Percentiles rank a stretch among this genome's conserved stretches.
phyloP scores from a whole-genome alignment of 1,284 basidiomycete genomes.

The Jaminaea rosea region DNA sequence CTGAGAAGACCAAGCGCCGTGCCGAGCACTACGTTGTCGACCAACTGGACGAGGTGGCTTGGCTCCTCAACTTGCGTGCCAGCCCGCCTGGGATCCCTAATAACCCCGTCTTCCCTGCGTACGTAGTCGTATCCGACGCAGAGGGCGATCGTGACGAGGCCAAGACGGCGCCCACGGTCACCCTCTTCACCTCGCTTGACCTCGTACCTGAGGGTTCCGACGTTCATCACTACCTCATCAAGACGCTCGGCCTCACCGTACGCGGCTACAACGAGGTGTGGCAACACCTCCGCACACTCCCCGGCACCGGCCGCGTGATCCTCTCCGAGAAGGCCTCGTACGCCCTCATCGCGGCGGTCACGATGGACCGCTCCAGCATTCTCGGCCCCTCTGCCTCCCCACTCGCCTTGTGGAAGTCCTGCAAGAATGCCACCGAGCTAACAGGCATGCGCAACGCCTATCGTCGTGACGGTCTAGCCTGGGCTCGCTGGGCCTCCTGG shows the following conservation, averaged over 20 bases:
- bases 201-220: slow-evolving; percentile 13
- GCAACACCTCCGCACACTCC: slow-evolving; percentile 11
- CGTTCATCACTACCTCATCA: slow-evolving; percentile 15
- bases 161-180: slow-evolving; percentile 7
- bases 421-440: slow-evolving; percentile 39
- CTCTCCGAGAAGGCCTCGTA: slow-evolving; percentile 26
- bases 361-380: slow-evolving; percentile 10
- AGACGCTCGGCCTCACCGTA: slow-evolving; percentile 16
- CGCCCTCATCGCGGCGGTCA: slow-evolving; percentile 31
- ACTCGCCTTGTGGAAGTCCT: slow-evolving; percentile 33
- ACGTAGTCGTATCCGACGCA: slow-evolving; percentile 17
- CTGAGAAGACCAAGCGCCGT: not conserved
- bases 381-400: slow-evolving; percentile 9
- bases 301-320: slow-evolving; percentile 19
- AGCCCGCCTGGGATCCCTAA: slow-evolving; percentile 36
- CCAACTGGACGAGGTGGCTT: slow-evolving; percentile 39
- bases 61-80: slow-evolving; percentile 41
- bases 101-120: slow-evolving; percentile 39
- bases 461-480: slow-evolving; percentile 39
- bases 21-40: slow-evolving; percentile 23
- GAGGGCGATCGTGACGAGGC: not conserved
- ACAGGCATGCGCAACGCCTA: slow-evolving; percentile 32
- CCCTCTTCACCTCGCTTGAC: slow-evolving; percentile 25
- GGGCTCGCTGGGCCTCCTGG: slow-evolving; percentile 44
- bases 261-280: slow-evolving; percentile 22